These are phyloP conservation scores for Thielaviopsis euricoi DNA, from an alignment of 2,329 filamentous ascomycete genomes.

Conservation along the genomic window DNA sequence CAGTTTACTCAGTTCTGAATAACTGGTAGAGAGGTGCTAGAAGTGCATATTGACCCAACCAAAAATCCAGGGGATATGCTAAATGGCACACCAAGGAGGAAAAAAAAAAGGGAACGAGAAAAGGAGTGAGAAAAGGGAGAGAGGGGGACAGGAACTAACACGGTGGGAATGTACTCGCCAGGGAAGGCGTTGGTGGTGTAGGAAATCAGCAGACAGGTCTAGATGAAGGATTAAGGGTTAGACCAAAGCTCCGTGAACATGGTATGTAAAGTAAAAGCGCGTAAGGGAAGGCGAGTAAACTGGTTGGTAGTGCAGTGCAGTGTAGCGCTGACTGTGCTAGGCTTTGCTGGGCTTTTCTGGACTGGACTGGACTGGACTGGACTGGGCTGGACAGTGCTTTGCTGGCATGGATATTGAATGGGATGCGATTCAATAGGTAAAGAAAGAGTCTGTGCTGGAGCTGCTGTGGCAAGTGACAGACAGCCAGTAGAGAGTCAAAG, in stretches of 20 bases:
- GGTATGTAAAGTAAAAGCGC: background rate
- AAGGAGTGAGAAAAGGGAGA: background rate
- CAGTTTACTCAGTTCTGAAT: too few species aligned
- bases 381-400: too few species aligned
- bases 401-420: too few species aligned
- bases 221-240: constrained; percentile 17
- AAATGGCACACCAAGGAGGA: background rate
- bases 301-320: too few species aligned
- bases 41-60: too few species aligned
- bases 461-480: background rate
- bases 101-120: background rate
- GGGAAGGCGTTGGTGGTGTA: constrained; percentile 99
- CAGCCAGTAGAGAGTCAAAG: background rate
- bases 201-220: constrained; percentile 98
- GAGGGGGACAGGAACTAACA: constrained; percentile 42
- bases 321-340: too few species aligned
- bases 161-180: constrained; percentile 98
- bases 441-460: background rate
- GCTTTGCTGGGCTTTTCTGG: too few species aligned
- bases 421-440: too few species aligned
- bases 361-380: too few species aligned
- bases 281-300: constrained; percentile 6
- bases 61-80: background rate
- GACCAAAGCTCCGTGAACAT: background rate
- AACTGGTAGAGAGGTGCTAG: too few species aligned